These are phyloP conservation scores for Sporisorium exsertum DNA, from an alignment of 1,284 basidiomycete species.

Conservation along the genomic window DNA sequence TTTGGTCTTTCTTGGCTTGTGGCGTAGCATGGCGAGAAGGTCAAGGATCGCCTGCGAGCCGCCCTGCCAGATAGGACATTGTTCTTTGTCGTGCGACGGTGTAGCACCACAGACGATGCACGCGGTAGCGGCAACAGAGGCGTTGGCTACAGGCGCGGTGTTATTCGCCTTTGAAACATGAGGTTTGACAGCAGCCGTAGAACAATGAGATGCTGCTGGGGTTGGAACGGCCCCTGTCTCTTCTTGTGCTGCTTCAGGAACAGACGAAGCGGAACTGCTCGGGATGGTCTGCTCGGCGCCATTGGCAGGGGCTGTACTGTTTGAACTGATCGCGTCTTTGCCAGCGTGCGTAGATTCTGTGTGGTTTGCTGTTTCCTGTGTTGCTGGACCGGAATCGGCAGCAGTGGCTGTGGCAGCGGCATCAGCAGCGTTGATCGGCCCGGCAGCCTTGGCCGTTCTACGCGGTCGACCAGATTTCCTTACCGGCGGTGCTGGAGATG, in stretches of 20 bases:
- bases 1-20: conserved; percentile 23
- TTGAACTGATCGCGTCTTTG: not conserved
- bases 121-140: not conserved
- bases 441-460: conserved; percentile 8
- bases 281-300: not conserved
- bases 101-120: conserved; percentile 26
- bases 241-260: not conserved
- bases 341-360: not conserved
- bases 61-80: conserved; percentile 24
- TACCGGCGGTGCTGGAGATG: not conserved
- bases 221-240: not conserved
- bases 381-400: not conserved
- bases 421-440: not conserved
- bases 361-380: not conserved
- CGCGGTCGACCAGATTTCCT: conserved; percentile 13
- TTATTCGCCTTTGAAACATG: conserved; percentile 10
- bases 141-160: not conserved
- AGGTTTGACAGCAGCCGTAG: conserved; percentile 7
- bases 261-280: conserved; percentile 4
- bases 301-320: not conserved
- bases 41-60: conserved; percentile 36
- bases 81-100: conserved; percentile 22
- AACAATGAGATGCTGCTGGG: conserved; percentile 1
- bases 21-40: conserved; percentile 23
- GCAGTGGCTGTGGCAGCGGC: conserved; percentile 2